A percentile compares a stretch with the other conserved stretches of the same genome.
These are phyloP conservation scores for Saccharomyces hybrid DNA, from an alignment of 1,139 yeast species.

Conservation along the genomic window DNA sequence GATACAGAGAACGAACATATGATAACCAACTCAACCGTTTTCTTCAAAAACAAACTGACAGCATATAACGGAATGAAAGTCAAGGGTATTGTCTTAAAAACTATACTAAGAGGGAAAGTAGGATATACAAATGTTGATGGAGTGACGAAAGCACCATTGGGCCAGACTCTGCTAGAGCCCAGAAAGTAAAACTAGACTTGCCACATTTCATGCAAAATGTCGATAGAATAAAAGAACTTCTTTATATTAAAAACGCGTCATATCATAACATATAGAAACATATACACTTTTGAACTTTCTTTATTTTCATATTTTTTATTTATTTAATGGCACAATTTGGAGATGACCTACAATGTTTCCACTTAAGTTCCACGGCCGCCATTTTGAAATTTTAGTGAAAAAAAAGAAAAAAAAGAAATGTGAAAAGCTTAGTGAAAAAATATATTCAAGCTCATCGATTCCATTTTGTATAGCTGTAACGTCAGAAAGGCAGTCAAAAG, in stretches of 20 bases:
- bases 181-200: not conserved
- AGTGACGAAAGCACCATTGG: constrained; percentile 47
- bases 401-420: not conserved
- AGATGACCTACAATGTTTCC: not conserved
- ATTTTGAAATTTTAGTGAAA: not conserved
- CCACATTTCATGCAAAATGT: not conserved
- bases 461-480: not conserved
- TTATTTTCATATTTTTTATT: not conserved
- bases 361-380: not conserved
- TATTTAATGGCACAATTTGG: not conserved
- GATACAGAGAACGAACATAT: constrained; percentile 53
- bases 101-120: constrained; percentile 66
- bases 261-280: not conserved
- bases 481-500: constrained; percentile 4
- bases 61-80: constrained; percentile 71
- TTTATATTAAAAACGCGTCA: not conserved
- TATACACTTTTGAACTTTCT: not conserved
- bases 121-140: constrained; percentile 56
- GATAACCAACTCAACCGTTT: constrained; percentile 52
- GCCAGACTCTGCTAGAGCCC: constrained; percentile 53
- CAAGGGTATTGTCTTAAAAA: constrained; percentile 67
- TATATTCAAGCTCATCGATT: not conserved
- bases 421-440: not conserved
- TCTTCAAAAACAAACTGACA: constrained; percentile 77
- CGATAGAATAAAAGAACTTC: not conserved